These are phyloP conservation scores for Scolecobasidium constrictum DNA, from an alignment of 2,329 filamentous ascomycete genomes.

Conservation along the genomic window DNA sequence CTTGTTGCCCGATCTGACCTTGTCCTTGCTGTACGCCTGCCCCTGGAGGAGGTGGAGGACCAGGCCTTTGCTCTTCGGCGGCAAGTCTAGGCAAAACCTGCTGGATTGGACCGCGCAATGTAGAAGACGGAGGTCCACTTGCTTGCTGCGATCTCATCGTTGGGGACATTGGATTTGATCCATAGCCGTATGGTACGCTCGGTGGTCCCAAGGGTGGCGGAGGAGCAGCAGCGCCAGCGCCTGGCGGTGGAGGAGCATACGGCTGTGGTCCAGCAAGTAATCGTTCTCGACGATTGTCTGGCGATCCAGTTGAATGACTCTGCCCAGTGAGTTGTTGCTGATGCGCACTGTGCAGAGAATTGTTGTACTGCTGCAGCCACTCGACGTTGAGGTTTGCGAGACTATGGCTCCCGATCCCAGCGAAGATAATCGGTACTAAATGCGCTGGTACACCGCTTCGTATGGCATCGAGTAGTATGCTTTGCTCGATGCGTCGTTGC, in stretches of 20 bases:
- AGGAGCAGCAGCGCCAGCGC: slow-evolving; percentile 10
- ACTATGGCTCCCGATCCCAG: slow-evolving; percentile 37
- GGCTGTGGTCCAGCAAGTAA: slow-evolving; percentile 20
- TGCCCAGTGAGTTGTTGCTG: slow-evolving; percentile 26
- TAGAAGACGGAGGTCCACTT: slow-evolving; percentile 25
- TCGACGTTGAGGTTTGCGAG: slow-evolving; percentile 38
- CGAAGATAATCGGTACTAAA: slow-evolving; percentile 43
- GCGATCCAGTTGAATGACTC: slow-evolving; percentile 23
- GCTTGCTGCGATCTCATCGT: slow-evolving; percentile 18
- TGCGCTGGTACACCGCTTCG: slow-evolving; percentile 40
- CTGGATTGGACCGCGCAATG: slow-evolving; percentile 33
- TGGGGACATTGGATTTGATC: slow-evolving; percentile 21
- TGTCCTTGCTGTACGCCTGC: slow-evolving; percentile 31
- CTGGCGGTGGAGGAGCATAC: slow-evolving; percentile 23
- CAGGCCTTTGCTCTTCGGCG: slow-evolving; percentile 34
- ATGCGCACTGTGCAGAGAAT: slow-evolving; percentile 32
- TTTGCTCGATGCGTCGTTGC: slow-evolving; percentile 41
- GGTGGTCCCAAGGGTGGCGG: not conserved
- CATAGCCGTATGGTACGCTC: not conserved
- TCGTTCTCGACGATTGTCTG: slow-evolving; percentile 29
- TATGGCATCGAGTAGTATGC: slow-evolving; percentile 41
- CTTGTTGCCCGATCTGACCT: slow-evolving; percentile 44
- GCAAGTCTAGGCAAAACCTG: slow-evolving; percentile 39
- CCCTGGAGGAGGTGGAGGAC: slow-evolving; percentile 35
- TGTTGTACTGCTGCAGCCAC: slow-evolving; percentile 39